Base-by-base conservation (phyloP, 306 rosid species). In the Cicer arietinum region DNA sequence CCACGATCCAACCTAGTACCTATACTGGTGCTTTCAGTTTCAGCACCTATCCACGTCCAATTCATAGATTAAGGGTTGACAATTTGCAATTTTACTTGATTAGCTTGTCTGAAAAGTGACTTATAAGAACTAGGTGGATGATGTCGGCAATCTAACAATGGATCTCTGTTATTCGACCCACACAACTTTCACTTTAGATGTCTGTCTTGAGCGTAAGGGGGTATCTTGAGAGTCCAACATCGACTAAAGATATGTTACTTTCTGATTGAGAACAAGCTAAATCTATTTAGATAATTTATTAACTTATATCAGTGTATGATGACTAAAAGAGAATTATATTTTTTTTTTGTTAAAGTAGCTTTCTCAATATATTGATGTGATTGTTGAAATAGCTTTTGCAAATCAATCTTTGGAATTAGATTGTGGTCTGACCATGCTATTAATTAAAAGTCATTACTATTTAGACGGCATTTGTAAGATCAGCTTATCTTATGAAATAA, bases 401-500 rank as follows among this genome's bases (percentile, higher is more conserved):
- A 48, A 61, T 10, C 50, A 39, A 48, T 39, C 16, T 72, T 74
- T 47, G 71, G 22, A 57, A 47, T 62, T 74, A 51, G 43, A 63
- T 17, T 63, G 14, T 63, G 71, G 44, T 40, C 64, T 63, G 43
- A 10, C 10, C 72, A 14, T 66, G 74, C 40, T 61, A 37, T 74
- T 56, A 76, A 54, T 13, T 45, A 5, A 68, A 67, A 67, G 17
- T 17, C 48, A 77, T 42, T 50, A 43, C 80, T 52, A 6, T 66
- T 22, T 22, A 10, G 63, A 7, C 4, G 63, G 63, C 8, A 22
- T 22, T 22, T 57, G 12, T 22, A 10, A 57, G 63, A 57, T 57
- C 63, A 50, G 17, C 56, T n/a, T 50, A n/a, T n/a, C 56, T 13
- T 50, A 50, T 48, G 16, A 48, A 5, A 30, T n/a, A 50, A 50